Evolutionary conservation across 345 rosid species (phyloP).

Genomic region (Bruguiera parviflora): DNA sequence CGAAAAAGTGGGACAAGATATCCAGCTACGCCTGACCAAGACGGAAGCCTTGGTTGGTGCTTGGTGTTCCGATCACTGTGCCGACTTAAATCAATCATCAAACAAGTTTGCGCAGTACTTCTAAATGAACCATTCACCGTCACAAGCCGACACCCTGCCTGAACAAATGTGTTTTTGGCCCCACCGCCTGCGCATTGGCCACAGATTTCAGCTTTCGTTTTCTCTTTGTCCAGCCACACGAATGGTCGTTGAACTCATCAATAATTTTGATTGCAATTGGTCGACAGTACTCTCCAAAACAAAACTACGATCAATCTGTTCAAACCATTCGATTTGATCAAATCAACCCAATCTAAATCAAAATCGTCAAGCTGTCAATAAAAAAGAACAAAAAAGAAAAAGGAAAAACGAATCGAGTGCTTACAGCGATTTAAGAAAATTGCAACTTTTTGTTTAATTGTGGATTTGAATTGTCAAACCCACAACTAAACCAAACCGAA

Average conservation of each 20-base stretch:
- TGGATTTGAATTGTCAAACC: no score
- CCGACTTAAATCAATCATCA: background rate
- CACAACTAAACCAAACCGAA: no score
- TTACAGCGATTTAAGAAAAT: no score
- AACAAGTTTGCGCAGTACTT: background rate
- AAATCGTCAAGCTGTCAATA: no score
- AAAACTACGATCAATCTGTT: no score
- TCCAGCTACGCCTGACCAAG: constrained; percentile 21
- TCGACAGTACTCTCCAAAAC: no score
- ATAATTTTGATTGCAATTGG: no score
- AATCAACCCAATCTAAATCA: no score
- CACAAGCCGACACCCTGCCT: background rate
- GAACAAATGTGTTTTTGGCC: background rate
- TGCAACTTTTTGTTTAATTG: no score
- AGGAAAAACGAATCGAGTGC: no score
- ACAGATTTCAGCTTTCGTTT: constrained; percentile 1
- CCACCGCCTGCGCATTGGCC: background rate
- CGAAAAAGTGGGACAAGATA: constrained; percentile 37
- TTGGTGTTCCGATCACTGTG: background rate
- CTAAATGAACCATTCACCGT: background rate
- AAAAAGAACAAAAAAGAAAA: no score
- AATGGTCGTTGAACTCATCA: background rate
- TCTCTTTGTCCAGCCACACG: constrained; percentile 7
- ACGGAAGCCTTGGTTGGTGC: background rate
- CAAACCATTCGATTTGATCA: no score